These are phyloP conservation scores for Aristolochia californica DNA, from an alignment of 164 flowering plant genomes.

Conservation along the genomic window DNA sequence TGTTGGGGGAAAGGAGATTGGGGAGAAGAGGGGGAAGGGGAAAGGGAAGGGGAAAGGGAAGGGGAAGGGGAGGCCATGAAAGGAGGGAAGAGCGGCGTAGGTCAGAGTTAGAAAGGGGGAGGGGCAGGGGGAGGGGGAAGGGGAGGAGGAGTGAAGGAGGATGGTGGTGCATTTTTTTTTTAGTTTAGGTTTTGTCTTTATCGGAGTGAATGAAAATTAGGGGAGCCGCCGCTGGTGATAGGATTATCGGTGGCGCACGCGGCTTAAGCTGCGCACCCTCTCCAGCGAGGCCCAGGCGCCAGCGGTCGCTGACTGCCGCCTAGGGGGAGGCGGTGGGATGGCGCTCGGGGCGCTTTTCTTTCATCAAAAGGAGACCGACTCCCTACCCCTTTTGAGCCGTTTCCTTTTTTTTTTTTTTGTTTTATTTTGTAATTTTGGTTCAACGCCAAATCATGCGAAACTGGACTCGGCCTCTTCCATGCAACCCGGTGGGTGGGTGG, in stretches of 20 bases:
- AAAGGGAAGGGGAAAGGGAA: neutral
- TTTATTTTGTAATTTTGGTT: too few relatives aligned
- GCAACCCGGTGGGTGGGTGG: too few relatives aligned
- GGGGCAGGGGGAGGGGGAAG: constrained; percentile 1
- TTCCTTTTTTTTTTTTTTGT: too few relatives aligned
- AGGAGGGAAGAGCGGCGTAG: neutral
- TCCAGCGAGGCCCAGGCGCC: constrained; percentile 3
- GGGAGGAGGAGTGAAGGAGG: neutral
- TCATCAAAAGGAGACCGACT: too few relatives aligned
- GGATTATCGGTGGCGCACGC: constrained; percentile 5
- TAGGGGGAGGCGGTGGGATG: neutral
- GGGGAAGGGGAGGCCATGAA: constrained; percentile 5
- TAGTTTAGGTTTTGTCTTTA: neutral
- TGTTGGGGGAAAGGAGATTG: neutral
- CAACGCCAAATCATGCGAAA: too few relatives aligned
- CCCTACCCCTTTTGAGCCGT: too few relatives aligned
- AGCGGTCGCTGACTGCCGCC: too few relatives aligned
- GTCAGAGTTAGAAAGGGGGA: neutral
- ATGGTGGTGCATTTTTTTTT: constrained; percentile 4
- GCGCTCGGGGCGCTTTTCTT: neutral
- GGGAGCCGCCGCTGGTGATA: constrained; percentile 1
- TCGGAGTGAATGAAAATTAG: neutral
- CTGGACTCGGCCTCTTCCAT: too few relatives aligned
- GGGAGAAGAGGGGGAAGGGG: constrained; percentile 4
- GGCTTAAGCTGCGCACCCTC: constrained; percentile 10